These are phyloP conservation scores for Imleria badia DNA, from an alignment of 768 basidiomycete species.

Conservation along the genomic window DNA sequence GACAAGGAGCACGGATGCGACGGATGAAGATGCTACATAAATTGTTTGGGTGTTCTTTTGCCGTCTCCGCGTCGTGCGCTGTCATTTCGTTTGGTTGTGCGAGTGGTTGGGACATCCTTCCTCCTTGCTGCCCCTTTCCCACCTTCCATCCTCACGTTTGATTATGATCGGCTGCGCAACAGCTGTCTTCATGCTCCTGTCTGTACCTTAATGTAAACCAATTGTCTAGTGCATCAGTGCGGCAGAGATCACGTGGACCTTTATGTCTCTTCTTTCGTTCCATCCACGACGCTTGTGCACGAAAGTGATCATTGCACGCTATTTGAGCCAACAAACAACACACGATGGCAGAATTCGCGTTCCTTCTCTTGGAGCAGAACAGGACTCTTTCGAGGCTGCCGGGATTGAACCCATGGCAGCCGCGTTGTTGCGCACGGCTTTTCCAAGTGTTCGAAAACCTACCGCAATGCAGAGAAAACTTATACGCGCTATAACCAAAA, in stretches of 20 bases:
- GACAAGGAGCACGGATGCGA: slow-evolving; percentile 8
- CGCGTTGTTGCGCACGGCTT: slow-evolving; percentile 52
- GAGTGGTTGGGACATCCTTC: slow-evolving; percentile 3
- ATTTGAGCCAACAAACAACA: slow-evolving; percentile 26
- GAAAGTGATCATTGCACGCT: slow-evolving; percentile 22
- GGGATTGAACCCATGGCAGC: slow-evolving; percentile 53
- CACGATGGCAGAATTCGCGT: not conserved
- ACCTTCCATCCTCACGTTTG: slow-evolving; percentile 30
- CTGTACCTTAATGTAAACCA: slow-evolving; percentile 17
- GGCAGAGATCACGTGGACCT: slow-evolving; percentile 12
- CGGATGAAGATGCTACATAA: slow-evolving; percentile 9
- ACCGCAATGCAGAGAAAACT: slow-evolving; percentile 60
- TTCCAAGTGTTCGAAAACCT: slow-evolving; percentile 58
- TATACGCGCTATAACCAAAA: slow-evolving; percentile 57
- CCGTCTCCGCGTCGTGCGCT: slow-evolving; percentile 1
- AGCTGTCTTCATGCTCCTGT: slow-evolving; percentile 1
- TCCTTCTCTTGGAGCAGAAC: not conserved
- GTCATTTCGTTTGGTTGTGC: slow-evolving; percentile 6
- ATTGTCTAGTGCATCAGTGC: not conserved
- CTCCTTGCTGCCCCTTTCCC: slow-evolving; percentile 4
- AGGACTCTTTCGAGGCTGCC: slow-evolving; percentile 45
- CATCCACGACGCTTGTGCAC: slow-evolving; percentile 20
- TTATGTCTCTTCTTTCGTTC: slow-evolving; percentile 26
- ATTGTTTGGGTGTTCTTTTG: not conserved
- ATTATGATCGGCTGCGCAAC: not conserved